Evolutionary conservation across 2,329 filamentous ascomycete species (phyloP).

Genomic region (Metarhizium rileyi): DNA sequence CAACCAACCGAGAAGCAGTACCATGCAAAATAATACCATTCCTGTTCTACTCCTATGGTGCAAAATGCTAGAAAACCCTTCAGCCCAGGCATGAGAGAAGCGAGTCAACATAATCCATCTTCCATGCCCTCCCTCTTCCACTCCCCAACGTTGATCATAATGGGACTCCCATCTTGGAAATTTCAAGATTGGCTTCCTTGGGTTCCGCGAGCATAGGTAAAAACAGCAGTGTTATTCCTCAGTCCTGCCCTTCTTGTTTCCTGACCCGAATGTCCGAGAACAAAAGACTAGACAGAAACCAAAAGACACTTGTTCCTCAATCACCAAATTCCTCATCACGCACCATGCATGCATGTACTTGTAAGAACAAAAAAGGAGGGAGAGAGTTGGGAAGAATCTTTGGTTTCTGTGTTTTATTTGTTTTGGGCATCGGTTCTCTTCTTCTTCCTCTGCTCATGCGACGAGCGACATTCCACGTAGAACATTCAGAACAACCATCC

Average conservation of each 20-base stretch:
- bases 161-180: constrained; percentile 3
- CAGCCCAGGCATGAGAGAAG: constrained; percentile 12
- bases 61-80: constrained; percentile 24
- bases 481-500: constrained; percentile 25
- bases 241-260: not conserved
- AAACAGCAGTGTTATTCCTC: constrained; percentile 3
- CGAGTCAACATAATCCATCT: constrained; percentile 18
- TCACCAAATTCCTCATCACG: constrained; percentile 1
- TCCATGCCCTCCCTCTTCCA: constrained; percentile 8
- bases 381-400: not conserved
- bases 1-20: not conserved
- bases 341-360: not conserved
- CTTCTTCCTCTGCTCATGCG: constrained; percentile 8
- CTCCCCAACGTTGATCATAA: constrained; percentile 4
- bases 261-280: not conserved
- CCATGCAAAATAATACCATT: constrained; percentile 22
- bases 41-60: constrained; percentile 28
- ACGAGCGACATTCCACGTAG: constrained; percentile 24
- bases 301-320: not conserved
- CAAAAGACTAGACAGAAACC: not conserved
- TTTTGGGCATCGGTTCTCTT: constrained; percentile 15
- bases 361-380: not conserved
- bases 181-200: constrained; percentile 7
- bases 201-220: not conserved
- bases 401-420: constrained; percentile 27